Conservation (phyloP, 1,284 basidiomycete species). For the Ceratobasidium sp. region DNA sequence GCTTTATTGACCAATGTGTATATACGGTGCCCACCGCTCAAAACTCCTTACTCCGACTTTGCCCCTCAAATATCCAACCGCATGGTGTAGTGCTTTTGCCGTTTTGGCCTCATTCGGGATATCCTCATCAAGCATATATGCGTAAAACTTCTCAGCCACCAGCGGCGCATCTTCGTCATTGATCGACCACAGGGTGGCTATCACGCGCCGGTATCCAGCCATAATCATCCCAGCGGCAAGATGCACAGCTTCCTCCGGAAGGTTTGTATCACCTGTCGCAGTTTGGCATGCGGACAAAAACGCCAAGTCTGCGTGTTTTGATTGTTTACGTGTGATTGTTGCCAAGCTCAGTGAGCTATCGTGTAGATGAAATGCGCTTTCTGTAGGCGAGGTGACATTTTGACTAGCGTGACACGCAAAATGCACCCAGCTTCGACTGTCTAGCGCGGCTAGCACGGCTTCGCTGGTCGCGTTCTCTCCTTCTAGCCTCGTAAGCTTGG, state of each 20-base stretch:
- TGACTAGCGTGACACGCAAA: conserved; percentile 20
- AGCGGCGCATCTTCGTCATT: conserved; percentile 1
- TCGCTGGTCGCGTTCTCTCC: not conserved
- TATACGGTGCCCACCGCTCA: conserved; percentile 3
- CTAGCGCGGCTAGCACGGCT: not conserved
- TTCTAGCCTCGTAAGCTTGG: not conserved
- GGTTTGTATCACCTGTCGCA: conserved; percentile 1
- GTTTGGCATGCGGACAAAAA: conserved; percentile 40
- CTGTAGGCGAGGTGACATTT: not conserved
- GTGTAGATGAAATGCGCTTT: conserved; percentile 16
- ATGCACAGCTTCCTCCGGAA: conserved; percentile 32
- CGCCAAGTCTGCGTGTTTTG: conserved; percentile 6
- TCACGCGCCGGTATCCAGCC: conserved; percentile 23
- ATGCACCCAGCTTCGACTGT: conserved; percentile 2
- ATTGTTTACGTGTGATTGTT: not conserved
- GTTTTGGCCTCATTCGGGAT: not conserved
- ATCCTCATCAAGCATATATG: not conserved
- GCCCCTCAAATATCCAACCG: not conserved
- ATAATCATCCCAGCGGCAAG: conserved; percentile 37
- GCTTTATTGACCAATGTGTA: conserved; percentile 24
- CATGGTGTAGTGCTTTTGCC: conserved; percentile 25
- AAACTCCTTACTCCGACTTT: not conserved
- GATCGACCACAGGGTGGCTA: conserved; percentile 16
- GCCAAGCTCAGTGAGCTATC: not conserved
- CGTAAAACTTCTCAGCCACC: not conserved